Evolutionary conservation across 2,329 filamentous ascomycete species (phyloP).

Genomic region (Harringtonia aguacate): DNA sequence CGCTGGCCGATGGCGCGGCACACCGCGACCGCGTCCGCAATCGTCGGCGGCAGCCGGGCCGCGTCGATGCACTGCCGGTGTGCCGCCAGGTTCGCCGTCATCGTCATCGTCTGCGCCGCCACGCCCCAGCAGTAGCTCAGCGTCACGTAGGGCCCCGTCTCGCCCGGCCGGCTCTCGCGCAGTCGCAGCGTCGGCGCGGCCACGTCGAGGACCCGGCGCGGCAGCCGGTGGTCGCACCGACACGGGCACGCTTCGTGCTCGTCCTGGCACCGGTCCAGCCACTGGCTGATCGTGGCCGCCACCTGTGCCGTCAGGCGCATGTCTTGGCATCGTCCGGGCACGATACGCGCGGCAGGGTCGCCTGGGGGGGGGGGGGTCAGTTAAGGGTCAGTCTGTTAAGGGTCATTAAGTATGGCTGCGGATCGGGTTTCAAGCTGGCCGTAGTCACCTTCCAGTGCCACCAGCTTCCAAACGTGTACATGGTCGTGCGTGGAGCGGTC

Average conservation of each 20-base stretch:
- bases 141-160: slow-evolving; percentile 2
- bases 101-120: neutral
- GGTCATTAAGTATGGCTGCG: neutral
- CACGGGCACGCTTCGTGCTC: neutral
- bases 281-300: slow-evolving; percentile 13
- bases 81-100: neutral
- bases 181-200: neutral
- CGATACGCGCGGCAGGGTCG: neutral
- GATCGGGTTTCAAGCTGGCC: neutral
- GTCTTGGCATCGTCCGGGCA: neutral
- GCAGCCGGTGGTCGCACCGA: neutral
- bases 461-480: neutral
- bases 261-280: slow-evolving; percentile 4
- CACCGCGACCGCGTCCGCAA: slow-evolving; percentile 6
- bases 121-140: slow-evolving; percentile 8
- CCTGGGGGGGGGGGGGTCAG: too few relatives aligned
- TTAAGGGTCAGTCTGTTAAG: too few relatives aligned
- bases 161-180: neutral
- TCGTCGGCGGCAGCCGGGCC: slow-evolving; percentile 1
- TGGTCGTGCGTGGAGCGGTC: neutral
- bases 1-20: slow-evolving; percentile 3
- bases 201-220: slow-evolving; percentile 1
- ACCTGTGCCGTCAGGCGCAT: neutral
- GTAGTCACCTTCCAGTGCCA: neutral
- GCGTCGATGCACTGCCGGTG: neutral